These are phyloP conservation scores for Yueomyces sinensis DNA, from an alignment of 805 yeast species.

Conservation along the genomic window DNA sequence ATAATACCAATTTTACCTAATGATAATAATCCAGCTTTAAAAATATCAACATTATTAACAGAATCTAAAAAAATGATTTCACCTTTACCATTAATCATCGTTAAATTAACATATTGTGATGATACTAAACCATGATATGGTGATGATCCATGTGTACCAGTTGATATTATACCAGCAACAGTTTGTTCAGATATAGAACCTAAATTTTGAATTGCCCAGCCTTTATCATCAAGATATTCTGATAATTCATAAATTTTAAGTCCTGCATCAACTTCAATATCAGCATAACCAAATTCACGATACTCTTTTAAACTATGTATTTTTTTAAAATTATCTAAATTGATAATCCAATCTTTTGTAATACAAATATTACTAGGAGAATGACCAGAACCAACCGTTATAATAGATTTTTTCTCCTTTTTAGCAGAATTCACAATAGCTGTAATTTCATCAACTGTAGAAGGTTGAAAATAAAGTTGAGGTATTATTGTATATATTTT, in stretches of 20 bases:
- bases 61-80: conserved; percentile 37
- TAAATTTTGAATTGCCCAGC: conserved; percentile 75
- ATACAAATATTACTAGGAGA: conserved; percentile 87
- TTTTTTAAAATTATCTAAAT: conserved; percentile 60
- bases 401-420: conserved; percentile 44
- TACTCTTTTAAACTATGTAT: conserved; percentile 37
- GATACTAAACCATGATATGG: conserved; percentile 85
- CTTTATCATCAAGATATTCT: conserved; percentile 44
- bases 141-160: conserved; percentile 95
- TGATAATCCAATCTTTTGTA: conserved; percentile 80
- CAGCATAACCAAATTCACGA: conserved; percentile 57
- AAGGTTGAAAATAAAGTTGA: conserved; percentile 68
- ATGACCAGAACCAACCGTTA: conserved; percentile 88
- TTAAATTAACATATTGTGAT: conserved; percentile 71
- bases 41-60: conserved; percentile 50
- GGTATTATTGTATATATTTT: conserved; percentile 74
- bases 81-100: conserved; percentile 66
- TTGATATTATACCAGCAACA: conserved; percentile 87
- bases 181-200: conserved; percentile 93
- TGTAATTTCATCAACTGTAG: conserved; percentile 50
- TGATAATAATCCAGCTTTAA: conserved; percentile 72
- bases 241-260: conserved; percentile 65
- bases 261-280: conserved; percentile 93
- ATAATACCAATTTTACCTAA: conserved; percentile 88
- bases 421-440: conserved; percentile 57